phyloP scores from a whole-genome alignment of 129 eudicot species.

The Rutidosis leptorrhynchoides region DNA sequence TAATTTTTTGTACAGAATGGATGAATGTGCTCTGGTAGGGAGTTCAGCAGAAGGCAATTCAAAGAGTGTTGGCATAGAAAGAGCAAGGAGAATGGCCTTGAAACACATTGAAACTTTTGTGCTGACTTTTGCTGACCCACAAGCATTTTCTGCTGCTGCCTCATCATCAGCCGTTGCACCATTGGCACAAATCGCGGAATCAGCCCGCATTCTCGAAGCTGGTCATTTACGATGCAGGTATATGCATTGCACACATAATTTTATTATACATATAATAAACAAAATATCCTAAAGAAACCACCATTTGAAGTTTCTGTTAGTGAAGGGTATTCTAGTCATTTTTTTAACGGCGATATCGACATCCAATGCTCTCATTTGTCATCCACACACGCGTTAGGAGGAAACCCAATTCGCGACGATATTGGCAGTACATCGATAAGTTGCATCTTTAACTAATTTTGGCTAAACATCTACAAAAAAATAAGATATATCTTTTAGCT shows the following conservation, averaged over 20 bases:
- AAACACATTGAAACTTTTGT: conserved; percentile 80
- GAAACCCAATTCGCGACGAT: no score
- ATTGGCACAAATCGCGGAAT: conserved; percentile 66
- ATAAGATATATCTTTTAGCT: no score
- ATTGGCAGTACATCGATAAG: no score
- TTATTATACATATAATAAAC: neutral
- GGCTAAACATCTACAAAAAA: no score
- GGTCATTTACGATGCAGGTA: conserved; percentile 98
- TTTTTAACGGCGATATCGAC: no score
- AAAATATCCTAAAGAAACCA: no score
- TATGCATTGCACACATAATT: neutral
- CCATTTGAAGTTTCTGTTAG: neutral
- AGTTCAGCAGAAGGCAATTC: conserved; percentile 63
- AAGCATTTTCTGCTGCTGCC: conserved; percentile 83
- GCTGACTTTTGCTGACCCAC: conserved; percentile 66
- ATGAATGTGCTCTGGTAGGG: conserved; percentile 64
- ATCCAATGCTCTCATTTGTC: no score
- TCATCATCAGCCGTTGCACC: conserved; percentile 76
- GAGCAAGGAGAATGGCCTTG: conserved; percentile 79
- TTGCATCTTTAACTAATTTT: no score
- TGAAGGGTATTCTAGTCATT: neutral
- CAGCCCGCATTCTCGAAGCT: conserved; percentile 83
- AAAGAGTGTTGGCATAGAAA: conserved; percentile 65
- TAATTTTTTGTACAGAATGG: conserved; percentile 66
- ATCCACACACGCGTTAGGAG: no score